Evolutionary conservation across 2,329 filamentous ascomycete species (phyloP).

Genomic region (Penicillium sclerotiorum): DNA sequence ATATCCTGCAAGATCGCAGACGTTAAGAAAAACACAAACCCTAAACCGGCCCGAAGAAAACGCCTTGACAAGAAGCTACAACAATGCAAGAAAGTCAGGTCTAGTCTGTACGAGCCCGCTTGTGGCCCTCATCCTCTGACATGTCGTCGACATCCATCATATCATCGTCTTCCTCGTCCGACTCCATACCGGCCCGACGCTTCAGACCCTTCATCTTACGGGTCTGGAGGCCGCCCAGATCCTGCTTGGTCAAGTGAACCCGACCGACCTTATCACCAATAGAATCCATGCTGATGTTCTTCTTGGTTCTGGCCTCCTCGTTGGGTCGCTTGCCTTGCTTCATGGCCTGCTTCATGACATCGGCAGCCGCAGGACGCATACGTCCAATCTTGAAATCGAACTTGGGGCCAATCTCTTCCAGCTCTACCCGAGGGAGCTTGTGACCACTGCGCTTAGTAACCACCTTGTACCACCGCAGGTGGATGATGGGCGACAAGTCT

Average conservation of each 20-base stretch:
- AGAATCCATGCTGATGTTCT: slow-evolving; percentile 88
- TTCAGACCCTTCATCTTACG: slow-evolving; percentile 99
- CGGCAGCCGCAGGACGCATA: slow-evolving; percentile 53
- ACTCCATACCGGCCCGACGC: slow-evolving; percentile 68
- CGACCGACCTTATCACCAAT: slow-evolving; percentile 97
- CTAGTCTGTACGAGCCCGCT: slow-evolving; percentile 36
- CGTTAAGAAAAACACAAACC: slow-evolving; percentile 27
- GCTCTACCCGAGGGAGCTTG: slow-evolving; percentile 83
- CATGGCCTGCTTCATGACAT: slow-evolving; percentile 89
- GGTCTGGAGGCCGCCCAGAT: slow-evolving; percentile 83
- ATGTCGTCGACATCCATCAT: slow-evolving; percentile 50
- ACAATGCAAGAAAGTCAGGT: slow-evolving; percentile 23
- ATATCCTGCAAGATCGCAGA: slow-evolving; percentile 19
- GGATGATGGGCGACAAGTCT: slow-evolving; percentile 49
- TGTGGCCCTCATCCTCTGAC: slow-evolving; percentile 35
- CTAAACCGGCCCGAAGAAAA: slow-evolving; percentile 24
- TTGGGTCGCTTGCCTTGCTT: slow-evolving; percentile 72
- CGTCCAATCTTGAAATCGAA: slow-evolving; percentile 90
- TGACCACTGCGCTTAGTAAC: slow-evolving; percentile 83
- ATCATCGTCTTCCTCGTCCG: slow-evolving; percentile 55
- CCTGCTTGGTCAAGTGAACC: slow-evolving; percentile 88
- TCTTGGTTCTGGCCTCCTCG: slow-evolving; percentile 70
- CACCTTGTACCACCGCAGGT: slow-evolving; percentile 81
- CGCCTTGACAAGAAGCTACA: slow-evolving; percentile 27
- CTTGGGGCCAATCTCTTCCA: slow-evolving; percentile 92